Conservation (phyloP, 306 rosid genomes). For the Begonia peltatifolia region DNA sequence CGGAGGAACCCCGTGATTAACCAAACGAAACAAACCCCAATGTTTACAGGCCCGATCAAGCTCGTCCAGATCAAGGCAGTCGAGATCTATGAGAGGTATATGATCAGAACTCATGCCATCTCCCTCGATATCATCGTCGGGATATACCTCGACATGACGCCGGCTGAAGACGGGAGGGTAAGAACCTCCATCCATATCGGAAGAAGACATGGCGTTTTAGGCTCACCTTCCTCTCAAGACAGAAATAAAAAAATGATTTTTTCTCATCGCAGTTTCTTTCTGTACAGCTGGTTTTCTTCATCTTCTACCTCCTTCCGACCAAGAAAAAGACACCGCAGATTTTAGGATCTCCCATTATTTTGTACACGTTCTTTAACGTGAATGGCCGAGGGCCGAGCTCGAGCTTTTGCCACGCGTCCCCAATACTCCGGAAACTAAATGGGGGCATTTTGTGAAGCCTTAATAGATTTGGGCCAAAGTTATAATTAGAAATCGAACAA, state of each 20-base stretch:
- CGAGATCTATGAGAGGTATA: slow-evolving; percentile 40
- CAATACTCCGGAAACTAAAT: too few relatives aligned
- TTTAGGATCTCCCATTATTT: too few relatives aligned
- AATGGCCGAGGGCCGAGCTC: too few relatives aligned
- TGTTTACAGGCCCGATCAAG: slow-evolving; percentile 40
- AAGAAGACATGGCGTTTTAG: background rate
- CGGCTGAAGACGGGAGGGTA: slow-evolving; percentile 39
- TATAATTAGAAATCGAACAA: too few relatives aligned
- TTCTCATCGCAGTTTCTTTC: background rate
- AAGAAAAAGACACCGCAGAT: too few relatives aligned
- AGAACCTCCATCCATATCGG: slow-evolving; percentile 15
- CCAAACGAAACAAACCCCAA: slow-evolving; percentile 66
- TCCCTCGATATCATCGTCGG: background rate
- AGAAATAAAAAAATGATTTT: background rate
- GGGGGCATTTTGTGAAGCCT: too few relatives aligned
- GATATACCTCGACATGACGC: background rate
- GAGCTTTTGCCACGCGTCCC: too few relatives aligned
- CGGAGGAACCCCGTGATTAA: slow-evolving; percentile 56
- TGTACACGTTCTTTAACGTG: too few relatives aligned
- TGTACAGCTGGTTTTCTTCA: background rate
- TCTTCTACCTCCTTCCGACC: too few relatives aligned
- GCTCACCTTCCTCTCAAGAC: too few relatives aligned
- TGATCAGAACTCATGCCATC: slow-evolving; percentile 10
- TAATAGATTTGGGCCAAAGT: too few relatives aligned
- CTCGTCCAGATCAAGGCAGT: slow-evolving; percentile 6